Evolutionary conservation across 1,284 basidiomycete genomes (phyloP).

Genomic region (Mycena citricolor): DNA sequence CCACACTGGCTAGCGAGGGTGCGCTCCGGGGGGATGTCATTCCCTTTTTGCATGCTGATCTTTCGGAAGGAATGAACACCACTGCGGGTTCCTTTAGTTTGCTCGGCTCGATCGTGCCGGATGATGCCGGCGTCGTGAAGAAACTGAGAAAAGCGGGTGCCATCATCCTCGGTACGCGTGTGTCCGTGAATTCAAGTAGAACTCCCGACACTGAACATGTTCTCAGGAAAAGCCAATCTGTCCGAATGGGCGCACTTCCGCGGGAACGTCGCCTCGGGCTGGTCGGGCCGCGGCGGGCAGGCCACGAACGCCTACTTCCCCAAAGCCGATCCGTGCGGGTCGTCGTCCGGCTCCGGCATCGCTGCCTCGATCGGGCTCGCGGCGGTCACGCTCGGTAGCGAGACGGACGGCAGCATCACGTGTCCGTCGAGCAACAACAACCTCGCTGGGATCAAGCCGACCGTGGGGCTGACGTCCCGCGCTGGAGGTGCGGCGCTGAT

Average conservation of each 20-base stretch:
- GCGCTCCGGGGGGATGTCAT: background rate
- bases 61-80: slow-evolving; percentile 60
- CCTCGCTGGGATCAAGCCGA: slow-evolving; percentile 59
- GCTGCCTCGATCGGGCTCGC: slow-evolving; percentile 61
- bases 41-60: too few species aligned
- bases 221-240: slow-evolving; percentile 54
- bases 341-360: slow-evolving; percentile 63
- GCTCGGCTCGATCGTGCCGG: slow-evolving; percentile 54
- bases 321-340: slow-evolving; percentile 60
- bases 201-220: background rate
- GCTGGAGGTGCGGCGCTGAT: slow-evolving; percentile 45
- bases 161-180: slow-evolving; percentile 57
- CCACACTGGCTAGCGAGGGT: slow-evolving; percentile 56
- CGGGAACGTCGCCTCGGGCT: slow-evolving; percentile 57
- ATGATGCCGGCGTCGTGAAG: slow-evolving; percentile 61
- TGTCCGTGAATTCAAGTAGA: background rate
- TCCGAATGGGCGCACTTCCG: slow-evolving; percentile 64
- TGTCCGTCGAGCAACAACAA: slow-evolving; percentile 53
- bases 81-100: slow-evolving; percentile 62
- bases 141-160: slow-evolving; percentile 64
- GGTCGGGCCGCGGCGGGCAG: slow-evolving; percentile 64
- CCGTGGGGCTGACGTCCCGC: slow-evolving; percentile 59
- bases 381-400: slow-evolving; percentile 58
- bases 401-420: slow-evolving; percentile 66
- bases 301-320: slow-evolving; percentile 57